Conservation (phyloP, 2,329 filamentous ascomycete species). For the Colletotrichum siamense region DNA sequence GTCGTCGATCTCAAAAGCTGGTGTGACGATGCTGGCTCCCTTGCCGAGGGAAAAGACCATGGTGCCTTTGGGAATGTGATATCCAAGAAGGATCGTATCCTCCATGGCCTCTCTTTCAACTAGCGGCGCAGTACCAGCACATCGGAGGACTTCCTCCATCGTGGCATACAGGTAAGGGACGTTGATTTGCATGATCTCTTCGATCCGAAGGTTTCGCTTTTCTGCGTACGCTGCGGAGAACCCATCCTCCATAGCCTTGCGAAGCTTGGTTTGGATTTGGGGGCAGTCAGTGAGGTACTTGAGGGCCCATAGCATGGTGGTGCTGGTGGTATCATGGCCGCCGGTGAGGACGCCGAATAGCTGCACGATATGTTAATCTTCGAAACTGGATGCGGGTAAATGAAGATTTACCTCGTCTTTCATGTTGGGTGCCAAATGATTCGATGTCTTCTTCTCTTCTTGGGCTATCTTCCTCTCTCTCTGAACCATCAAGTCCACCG, state of each 20-base stretch:
- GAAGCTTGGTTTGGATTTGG: not conserved
- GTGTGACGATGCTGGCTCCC: slow-evolving; percentile 31
- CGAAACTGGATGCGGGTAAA: not conserved
- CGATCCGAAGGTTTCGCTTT: slow-evolving; percentile 18
- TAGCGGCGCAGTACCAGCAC: slow-evolving; percentile 25
- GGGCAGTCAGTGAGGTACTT: slow-evolving; percentile 18
- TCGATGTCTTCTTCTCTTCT: not conserved
- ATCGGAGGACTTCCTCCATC: slow-evolving; percentile 33
- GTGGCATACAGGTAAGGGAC: slow-evolving; percentile 33
- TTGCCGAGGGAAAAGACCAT: slow-evolving; percentile 29
- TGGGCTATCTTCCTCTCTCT: slow-evolving; percentile 8
- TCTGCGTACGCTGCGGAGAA: slow-evolving; percentile 25
- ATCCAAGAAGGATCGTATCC: slow-evolving; percentile 30
- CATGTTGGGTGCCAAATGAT: not conserved
- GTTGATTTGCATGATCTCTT: slow-evolving; percentile 24
- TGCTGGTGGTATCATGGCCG: slow-evolving; percentile 34
- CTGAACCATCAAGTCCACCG: slow-evolving; percentile 17
- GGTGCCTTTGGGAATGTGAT: slow-evolving; percentile 29
- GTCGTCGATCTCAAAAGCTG: slow-evolving; percentile 31
- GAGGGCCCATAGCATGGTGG: slow-evolving; percentile 31
- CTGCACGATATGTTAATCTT: not conserved
- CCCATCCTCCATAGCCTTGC: not conserved
- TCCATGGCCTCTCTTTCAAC: slow-evolving; percentile 27
- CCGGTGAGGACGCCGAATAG: slow-evolving; percentile 33
- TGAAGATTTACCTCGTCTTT: not conserved